Evolutionary conservation across 1,284 basidiomycete genomes (phyloP), one percentile per base, ranked within the genome.

Genomic region (Ceratobasidium sp.): DNA sequence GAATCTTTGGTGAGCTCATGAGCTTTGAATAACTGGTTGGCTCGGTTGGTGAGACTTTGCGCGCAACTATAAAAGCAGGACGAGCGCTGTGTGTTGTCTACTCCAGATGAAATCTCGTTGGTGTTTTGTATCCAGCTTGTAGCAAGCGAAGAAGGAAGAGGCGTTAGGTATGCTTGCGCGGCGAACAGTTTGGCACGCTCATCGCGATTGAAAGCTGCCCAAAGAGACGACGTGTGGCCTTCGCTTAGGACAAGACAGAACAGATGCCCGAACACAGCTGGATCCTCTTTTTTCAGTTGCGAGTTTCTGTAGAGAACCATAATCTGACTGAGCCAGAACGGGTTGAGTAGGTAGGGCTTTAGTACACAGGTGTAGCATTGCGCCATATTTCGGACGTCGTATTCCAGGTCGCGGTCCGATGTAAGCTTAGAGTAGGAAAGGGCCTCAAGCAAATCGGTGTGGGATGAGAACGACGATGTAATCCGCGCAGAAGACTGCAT

Each of bases 191-290:
- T 43, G 3, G 12, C 5, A 21, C 64, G 64, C 1, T 67, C 50
- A 6, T 67, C 39, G n/a, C 64, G 32, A 55, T 48, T 67, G 10
- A 67, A 10, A 16, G n/a, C 48, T 30, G 4, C 39, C 64, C 64
- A 67, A 1, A 28, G 3, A 5, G 48, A n/a, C n/a, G 64, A 67
- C 16, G 53, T 2, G 21, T 67, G 64, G 2, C 50, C 64, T 30
- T 32, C 32, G 9, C 32, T 26, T 4, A 67, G 64, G 6, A 67
- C 14, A 30, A 18, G 32, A 28, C 46, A 41, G 28, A 64, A 64
- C 2, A 52, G 23, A 52, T 46, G 32, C 14, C 61, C 61, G 39
- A 64, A 64, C 26, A 64, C 2, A 34, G 61, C 61, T 2, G 61
- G 61, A 21, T 64, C 30, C 36, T 52, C 4, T n/a, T 18, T 4